These are phyloP conservation scores for Rhododendron williamsianum DNA, from an alignment of 148 eudicot genomes.

Conservation along the genomic window DNA sequence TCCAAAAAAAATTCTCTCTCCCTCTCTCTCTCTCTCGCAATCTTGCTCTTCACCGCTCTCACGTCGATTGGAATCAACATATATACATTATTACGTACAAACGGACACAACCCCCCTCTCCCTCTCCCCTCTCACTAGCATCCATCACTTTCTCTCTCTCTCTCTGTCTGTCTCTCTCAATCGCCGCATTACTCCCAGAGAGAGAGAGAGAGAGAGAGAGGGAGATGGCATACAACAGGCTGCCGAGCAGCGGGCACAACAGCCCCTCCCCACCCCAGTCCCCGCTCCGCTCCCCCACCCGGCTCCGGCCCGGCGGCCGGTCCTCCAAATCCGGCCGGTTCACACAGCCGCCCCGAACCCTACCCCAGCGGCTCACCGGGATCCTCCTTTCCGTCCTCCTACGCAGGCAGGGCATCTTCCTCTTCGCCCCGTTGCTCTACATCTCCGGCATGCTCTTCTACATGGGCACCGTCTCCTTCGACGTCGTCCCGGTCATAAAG, in stretches of 20 bases:
- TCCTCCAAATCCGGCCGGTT: slow-evolving; percentile 35
- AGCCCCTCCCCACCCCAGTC: slow-evolving; percentile 88
- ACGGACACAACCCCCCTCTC: not conserved
- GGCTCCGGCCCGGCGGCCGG: slow-evolving; percentile 36
- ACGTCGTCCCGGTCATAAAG: slow-evolving; percentile 58
- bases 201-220: not conserved
- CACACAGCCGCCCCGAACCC: slow-evolving; percentile 27
- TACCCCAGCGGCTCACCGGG: slow-evolving; percentile 68
- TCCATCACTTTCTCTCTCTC: not conserved
- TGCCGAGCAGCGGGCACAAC: slow-evolving; percentile 77
- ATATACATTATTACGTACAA: not conserved
- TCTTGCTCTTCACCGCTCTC: not conserved
- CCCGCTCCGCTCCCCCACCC: slow-evolving; percentile 58
- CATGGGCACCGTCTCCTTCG: slow-evolving; percentile 90
- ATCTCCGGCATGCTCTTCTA: slow-evolving; percentile 82
- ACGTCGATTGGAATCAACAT: not conserved
- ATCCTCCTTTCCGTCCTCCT: slow-evolving; percentile 58
- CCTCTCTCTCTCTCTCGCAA: not conserved
- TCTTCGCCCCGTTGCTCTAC: slow-evolving; percentile 81
- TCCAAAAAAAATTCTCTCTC: not conserved
- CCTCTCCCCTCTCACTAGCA: not conserved
- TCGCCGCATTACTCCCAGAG: not conserved
- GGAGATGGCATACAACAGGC: slow-evolving; percentile 58
- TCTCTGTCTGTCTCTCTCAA: slow-evolving; percentile 2
- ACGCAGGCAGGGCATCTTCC: slow-evolving; percentile 72